A percentile compares a stretch with the other conserved stretches of the same genome.
These are phyloP conservation scores for Lasiosphaeria ovina DNA, from an alignment of 495 filamentous ascomycete genomes.

Conservation along the genomic window DNA sequence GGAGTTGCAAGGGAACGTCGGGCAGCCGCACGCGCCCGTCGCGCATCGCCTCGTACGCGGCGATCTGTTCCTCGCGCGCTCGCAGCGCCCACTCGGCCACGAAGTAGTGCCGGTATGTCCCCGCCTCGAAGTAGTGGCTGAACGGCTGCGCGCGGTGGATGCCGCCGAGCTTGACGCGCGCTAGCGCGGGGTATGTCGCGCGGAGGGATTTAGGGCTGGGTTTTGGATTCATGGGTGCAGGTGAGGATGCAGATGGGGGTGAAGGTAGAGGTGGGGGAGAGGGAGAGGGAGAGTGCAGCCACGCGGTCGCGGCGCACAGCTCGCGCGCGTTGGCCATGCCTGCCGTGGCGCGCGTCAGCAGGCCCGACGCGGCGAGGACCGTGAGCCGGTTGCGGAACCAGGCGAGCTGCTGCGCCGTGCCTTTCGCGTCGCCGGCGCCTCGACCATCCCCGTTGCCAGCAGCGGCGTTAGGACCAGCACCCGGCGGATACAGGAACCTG, in stretches of 20 bases:
- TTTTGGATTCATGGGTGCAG: background rate
- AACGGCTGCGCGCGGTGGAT: conserved; percentile 46
- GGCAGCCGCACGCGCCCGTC: background rate
- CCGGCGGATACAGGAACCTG: conserved; percentile 27
- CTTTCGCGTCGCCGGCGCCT: no score
- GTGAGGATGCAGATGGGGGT: background rate
- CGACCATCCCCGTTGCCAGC: no score
- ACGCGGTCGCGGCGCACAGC: background rate
- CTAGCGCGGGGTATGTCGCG: no score
- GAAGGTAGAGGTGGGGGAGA: background rate
- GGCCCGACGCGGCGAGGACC: background rate
- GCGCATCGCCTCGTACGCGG: background rate
- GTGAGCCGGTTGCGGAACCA: background rate
- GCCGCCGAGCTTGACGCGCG: conserved; percentile 37
- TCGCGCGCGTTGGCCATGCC: background rate
- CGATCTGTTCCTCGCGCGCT: background rate
- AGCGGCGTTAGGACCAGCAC: no score
- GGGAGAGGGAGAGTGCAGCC: background rate
- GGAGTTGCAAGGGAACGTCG: background rate
- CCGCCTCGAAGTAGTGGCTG: conserved; percentile 36
- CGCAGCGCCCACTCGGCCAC: conserved; percentile 30
- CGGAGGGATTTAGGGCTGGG: no score
- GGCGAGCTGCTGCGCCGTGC: background rate
- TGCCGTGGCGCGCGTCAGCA: background rate
- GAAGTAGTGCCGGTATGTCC: conserved; percentile 33